Evolutionary conservation across 805 yeast species (phyloP), one percentile per base, ranked within the genome.

Genomic region (Ogataea dorogensis): DNA sequence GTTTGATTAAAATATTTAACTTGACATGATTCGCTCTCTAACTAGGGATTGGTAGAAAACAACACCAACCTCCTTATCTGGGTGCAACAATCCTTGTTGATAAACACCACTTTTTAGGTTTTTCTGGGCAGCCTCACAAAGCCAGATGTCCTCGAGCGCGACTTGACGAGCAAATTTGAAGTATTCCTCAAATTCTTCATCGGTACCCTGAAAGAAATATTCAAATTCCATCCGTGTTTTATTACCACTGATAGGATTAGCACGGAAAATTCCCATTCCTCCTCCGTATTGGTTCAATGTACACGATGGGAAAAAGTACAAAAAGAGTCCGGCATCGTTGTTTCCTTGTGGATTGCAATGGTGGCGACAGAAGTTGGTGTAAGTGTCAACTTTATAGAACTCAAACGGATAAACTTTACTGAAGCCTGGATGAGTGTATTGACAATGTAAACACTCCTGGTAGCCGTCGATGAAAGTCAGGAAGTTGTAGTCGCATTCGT

Each of bases 151-250:
- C 44, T 57, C 62, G 16, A 44, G 19, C 9, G 61, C 61, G 29
- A 57, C 62, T 41, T 56, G 60, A 40, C 62, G 49, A 2, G 57
- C 61, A 45, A 57, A 57, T 24, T 48, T 46, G 33, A 42, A 56
- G 38, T 56, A 57, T 6, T 26, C 44, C 38, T 56, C 53, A 30
- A 51, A 57, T 4, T 51, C 54, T 33, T 54, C 59, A 10, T 51
- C 51, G n/a, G 42, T 18, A 14, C 58, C 59, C 15, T 50, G 49
- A 31, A 53, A 56, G 34, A 39, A 57, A 31, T 56, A 57, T 31
- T 57, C 62, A 35, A 57, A 56, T 40, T 57, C 61, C 58, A 53
- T 56, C 19, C 61, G 47, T 7, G 50, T 44, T 21, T 39, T 54
- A 35, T 43, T 43, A 2, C 54, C 61, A 19, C 38, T 39, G 21